These are phyloP conservation scores for Beauveria scarabaeidicola DNA, from an alignment of 2,329 filamentous ascomycete genomes.

Conservation along the genomic window DNA sequence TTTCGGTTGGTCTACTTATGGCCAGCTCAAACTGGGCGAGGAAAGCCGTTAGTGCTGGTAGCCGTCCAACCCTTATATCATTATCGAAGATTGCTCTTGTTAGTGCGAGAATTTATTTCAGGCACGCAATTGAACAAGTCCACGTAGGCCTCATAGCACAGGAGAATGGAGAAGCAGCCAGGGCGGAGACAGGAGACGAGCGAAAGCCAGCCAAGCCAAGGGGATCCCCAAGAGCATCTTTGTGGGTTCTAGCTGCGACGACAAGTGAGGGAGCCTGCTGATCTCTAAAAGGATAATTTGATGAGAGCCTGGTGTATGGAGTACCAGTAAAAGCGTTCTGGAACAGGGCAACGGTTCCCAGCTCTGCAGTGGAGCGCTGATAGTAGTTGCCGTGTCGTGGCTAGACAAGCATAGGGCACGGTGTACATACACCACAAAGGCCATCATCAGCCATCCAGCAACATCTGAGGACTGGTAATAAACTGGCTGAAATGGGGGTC, in stretches of 20 bases:
- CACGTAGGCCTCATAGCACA: not conserved
- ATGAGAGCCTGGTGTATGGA: not conserved
- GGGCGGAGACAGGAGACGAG: not conserved
- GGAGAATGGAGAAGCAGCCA: not conserved
- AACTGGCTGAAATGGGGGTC: not conserved
- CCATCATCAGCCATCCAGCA: constrained; percentile 2
- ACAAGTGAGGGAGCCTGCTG: not conserved
- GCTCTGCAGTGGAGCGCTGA: constrained; percentile 3
- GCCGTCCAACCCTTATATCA: not conserved
- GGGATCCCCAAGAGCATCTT: not conserved
- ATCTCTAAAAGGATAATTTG: not conserved
- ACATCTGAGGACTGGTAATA: not conserved
- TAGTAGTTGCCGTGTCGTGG: constrained; percentile 6
- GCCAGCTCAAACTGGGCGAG: not conserved
- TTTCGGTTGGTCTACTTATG: not conserved
- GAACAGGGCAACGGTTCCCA: constrained; percentile 8
- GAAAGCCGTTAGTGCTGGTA: not conserved
- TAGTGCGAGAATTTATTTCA: not conserved
- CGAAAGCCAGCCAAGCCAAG: not conserved
- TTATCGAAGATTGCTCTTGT: not conserved
- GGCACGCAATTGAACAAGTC: not conserved
- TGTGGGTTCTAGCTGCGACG: not conserved
- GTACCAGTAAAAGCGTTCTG: not conserved
- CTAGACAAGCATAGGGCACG: constrained; percentile 1
- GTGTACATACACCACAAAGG: not conserved